phyloP scores from a whole-genome alignment of 1,139 yeast species.

The Dujonia santamariae region DNA sequence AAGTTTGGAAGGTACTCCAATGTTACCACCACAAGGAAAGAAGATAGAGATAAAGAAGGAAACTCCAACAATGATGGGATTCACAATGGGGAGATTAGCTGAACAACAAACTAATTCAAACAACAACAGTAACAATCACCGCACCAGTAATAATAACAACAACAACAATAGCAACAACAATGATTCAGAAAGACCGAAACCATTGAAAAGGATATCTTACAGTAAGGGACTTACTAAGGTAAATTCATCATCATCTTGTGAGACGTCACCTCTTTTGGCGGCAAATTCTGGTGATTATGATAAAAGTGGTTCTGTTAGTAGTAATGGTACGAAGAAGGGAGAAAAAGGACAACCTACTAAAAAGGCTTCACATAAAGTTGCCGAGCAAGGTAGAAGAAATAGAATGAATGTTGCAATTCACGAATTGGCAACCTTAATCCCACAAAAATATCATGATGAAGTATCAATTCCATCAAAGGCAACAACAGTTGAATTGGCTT shows the following conservation, averaged over 20 bases:
- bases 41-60: constrained; percentile 18
- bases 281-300: constrained; percentile 1
- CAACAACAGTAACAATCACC: background rate
- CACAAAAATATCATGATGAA: constrained; percentile 56
- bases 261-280: constrained; percentile 14
- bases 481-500: constrained; percentile 89
- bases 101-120: constrained; percentile 27
- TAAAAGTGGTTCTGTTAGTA: too few relatives aligned
- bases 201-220: constrained; percentile 10
- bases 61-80: constrained; percentile 36
- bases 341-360: constrained; percentile 42
- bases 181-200: background rate
- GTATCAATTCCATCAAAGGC: constrained; percentile 79
- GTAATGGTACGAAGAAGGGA: background rate
- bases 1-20: constrained; percentile 25
- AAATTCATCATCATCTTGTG: constrained; percentile 15
- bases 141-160: background rate
- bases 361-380: constrained; percentile 83
- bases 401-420: constrained; percentile 84
- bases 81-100: constrained; percentile 47
- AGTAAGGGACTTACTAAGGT: background rate
- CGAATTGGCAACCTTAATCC: constrained; percentile 68
- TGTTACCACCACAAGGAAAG: constrained; percentile 39
- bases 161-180: background rate
- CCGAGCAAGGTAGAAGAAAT: constrained; percentile 94